Percentiles rank a stretch among this genome's conserved stretches.
Evolutionary conservation across 805 yeast genomes (phyloP).

Genomic region (Saturnispora zaruensis): DNA sequence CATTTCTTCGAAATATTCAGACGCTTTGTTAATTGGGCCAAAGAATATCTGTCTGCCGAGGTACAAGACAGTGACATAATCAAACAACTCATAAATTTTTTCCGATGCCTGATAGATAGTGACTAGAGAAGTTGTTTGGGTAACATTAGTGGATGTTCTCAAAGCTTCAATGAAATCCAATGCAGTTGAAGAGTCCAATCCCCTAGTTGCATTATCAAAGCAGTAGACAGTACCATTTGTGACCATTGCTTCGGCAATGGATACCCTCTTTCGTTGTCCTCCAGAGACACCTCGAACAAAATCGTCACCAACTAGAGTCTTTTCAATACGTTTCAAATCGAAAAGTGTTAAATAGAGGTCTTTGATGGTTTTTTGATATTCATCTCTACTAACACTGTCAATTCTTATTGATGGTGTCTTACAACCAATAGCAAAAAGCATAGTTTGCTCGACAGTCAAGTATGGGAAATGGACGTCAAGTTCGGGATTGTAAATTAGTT

Average conservation of each 20-base stretch:
- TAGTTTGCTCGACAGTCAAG: constrained; percentile 46
- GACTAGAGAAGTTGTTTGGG: constrained; percentile 13
- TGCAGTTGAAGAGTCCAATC: constrained; percentile 79
- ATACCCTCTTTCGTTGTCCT: constrained; percentile 80
- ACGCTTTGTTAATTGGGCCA: constrained; percentile 51
- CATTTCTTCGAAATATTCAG: constrained; percentile 51
- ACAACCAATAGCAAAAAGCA: constrained; percentile 46
- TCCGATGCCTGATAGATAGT: constrained; percentile 48
- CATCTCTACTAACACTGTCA: constrained; percentile 29
- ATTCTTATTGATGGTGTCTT: constrained; percentile 48
- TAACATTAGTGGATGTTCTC: constrained; percentile 29
- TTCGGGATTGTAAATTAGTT: constrained; percentile 48
- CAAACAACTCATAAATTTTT: constrained; percentile 55
- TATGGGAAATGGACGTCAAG: constrained; percentile 50
- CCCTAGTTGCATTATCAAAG: constrained; percentile 82
- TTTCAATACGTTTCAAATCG: constrained; percentile 51
- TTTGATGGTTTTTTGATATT: constrained; percentile 34
- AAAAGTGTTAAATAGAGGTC: constrained; percentile 43
- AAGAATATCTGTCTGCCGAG: constrained; percentile 55
- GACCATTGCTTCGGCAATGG: constrained; percentile 69
- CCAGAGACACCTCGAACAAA: constrained; percentile 62
- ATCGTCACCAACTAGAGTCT: constrained; percentile 39
- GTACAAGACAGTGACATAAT: constrained; percentile 52
- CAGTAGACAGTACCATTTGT: constrained; percentile 56
- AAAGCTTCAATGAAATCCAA: constrained; percentile 62